Evolutionary conservation across 2,329 filamentous ascomycete species (phyloP).

Genomic region (Bertia moriformis): DNA sequence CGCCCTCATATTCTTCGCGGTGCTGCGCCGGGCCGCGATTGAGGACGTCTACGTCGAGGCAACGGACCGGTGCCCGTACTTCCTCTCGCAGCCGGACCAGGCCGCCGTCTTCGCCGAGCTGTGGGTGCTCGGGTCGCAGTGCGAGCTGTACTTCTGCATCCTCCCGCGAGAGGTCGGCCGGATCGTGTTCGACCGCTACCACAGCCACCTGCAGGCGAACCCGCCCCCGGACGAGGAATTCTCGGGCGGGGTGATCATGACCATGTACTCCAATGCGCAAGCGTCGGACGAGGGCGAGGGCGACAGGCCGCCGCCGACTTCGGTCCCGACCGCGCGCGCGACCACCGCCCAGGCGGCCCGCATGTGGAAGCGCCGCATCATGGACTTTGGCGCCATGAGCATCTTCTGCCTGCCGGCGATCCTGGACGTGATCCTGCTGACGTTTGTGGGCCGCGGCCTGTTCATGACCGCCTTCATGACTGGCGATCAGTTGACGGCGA

Average conservation of each 20-base stretch:
- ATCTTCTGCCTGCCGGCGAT: conserved; percentile 49
- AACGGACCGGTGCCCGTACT: conserved; percentile 44
- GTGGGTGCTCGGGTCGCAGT: conserved; percentile 47
- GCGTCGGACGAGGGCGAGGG: conserved; percentile 2
- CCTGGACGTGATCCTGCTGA: conserved; percentile 43
- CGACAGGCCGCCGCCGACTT: conserved; percentile 1
- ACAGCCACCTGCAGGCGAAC: conserved; percentile 10
- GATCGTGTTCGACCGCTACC: conserved; percentile 17
- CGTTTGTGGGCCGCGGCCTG: conserved; percentile 41
- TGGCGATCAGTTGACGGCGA: conserved; percentile 32
- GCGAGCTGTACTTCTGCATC: conserved; percentile 47
- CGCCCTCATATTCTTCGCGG: conserved; percentile 39
- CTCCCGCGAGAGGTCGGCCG: conserved; percentile 29
- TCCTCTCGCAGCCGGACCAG: conserved; percentile 45
- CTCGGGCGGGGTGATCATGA: conserved; percentile 15
- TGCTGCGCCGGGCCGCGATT: conserved; percentile 36
- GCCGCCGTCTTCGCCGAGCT: conserved; percentile 49
- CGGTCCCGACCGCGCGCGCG: conserved; percentile 4
- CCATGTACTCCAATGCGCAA: conserved; percentile 16
- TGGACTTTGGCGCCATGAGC: conserved; percentile 37
- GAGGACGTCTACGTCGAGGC: conserved; percentile 50
- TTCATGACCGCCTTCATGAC: conserved; percentile 45
- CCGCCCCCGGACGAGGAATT: conserved; percentile 10
- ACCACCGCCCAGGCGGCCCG: no score
- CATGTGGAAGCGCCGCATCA: conserved; percentile 18